phyloP scores from a whole-genome alignment of 768 basidiomycete genomes.

The Boletus rubropictus region DNA sequence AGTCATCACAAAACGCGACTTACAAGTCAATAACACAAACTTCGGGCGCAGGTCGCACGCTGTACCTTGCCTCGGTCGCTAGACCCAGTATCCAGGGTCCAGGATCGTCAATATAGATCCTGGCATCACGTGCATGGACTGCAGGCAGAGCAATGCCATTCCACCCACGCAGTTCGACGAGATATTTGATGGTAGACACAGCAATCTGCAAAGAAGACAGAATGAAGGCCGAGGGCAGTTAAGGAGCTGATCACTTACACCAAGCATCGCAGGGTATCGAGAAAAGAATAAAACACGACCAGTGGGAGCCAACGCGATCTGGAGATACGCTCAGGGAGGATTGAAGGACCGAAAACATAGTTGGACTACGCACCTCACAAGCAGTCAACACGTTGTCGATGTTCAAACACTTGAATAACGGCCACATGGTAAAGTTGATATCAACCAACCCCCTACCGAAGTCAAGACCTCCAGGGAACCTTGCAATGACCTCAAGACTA shows the following conservation, averaged over 20 bases:
- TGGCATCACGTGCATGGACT: constrained; percentile 84
- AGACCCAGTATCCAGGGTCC: constrained; percentile 96
- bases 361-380: constrained; percentile 59
- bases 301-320: constrained; percentile 84
- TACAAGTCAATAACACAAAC: constrained; percentile 86
- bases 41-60: constrained; percentile 69
- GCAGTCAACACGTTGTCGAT: constrained; percentile 91
- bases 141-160: constrained; percentile 78
- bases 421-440: constrained; percentile 97
- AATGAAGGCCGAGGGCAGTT: background rate
- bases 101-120: constrained; percentile 92
- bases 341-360: background rate
- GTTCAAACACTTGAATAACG: constrained; percentile 86
- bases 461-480: constrained; percentile 90
- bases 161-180: constrained; percentile 92
- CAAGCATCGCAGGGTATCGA: constrained; percentile 86
- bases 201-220: constrained; percentile 50
- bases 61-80: constrained; percentile 77
- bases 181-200: constrained; percentile 84
- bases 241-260: constrained; percentile 39
- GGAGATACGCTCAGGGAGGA: background rate
- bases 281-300: constrained; percentile 86
- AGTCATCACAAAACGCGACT: constrained; percentile 24
- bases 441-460: constrained; percentile 88
- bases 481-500: constrained; percentile 75